Conservation (phyloP, 495 filamentous ascomycete genomes). For the Daldinia loculata region DNA sequence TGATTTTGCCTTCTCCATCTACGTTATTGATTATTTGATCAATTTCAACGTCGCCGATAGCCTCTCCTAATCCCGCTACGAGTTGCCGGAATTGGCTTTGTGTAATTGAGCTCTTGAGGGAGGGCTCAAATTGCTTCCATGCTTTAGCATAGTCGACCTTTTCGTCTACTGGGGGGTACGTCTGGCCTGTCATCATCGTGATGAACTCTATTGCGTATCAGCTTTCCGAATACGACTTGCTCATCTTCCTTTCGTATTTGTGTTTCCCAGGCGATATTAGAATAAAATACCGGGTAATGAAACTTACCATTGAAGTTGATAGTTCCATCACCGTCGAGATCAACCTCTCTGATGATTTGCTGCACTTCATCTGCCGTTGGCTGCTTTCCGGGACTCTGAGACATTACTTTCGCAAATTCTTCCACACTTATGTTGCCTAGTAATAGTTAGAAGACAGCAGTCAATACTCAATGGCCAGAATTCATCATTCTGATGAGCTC, state of each 20-base stretch:
- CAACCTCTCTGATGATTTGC: slow-evolving; percentile 50
- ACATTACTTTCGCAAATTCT: slow-evolving; percentile 52
- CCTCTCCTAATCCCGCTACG: slow-evolving; percentile 41
- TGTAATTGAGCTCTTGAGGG: slow-evolving; percentile 43
- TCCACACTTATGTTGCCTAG: slow-evolving; percentile 48
- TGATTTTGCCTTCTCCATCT: slow-evolving; percentile 47
- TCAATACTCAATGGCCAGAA: neutral
- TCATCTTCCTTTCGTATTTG: neutral
- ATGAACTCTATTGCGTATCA: slow-evolving; percentile 46
- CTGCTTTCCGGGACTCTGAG: slow-evolving; percentile 44
- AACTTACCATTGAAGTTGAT: slow-evolving; percentile 50
- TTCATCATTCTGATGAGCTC: neutral
- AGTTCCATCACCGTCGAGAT: slow-evolving; percentile 49
- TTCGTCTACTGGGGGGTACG: slow-evolving; percentile 34
- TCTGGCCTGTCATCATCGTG: slow-evolving; percentile 51
- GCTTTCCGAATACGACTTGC: neutral
- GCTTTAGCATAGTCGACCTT: slow-evolving; percentile 40
- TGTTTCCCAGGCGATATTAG: neutral
- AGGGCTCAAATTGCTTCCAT: slow-evolving; percentile 44
- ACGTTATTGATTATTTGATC: slow-evolving; percentile 45
- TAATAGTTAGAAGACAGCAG: slow-evolving; percentile 14
- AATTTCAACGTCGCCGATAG: slow-evolving; percentile 43
- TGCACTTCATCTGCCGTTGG: slow-evolving; percentile 44
- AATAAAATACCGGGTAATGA: neutral
- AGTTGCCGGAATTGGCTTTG: slow-evolving; percentile 45